These are phyloP conservation scores for Entoloma clypeatum DNA, from an alignment of 1,284 basidiomycete species.

Conservation along the genomic window DNA sequence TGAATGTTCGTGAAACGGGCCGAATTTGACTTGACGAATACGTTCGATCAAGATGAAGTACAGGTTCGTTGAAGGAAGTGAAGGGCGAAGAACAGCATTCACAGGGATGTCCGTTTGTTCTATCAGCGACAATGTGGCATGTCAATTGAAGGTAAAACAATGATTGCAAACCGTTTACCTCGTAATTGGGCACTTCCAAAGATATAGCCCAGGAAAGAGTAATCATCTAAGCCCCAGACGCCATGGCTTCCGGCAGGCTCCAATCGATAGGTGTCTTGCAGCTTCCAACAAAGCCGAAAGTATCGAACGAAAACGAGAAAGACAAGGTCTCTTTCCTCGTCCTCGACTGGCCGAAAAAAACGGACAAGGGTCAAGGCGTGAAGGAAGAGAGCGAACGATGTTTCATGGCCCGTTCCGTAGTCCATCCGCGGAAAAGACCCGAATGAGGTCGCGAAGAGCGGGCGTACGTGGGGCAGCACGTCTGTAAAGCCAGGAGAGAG, in stretches of 20 bases:
- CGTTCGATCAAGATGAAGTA: constrained; percentile 82
- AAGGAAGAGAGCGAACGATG: constrained; percentile 81
- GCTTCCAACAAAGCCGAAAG: constrained; percentile 75
- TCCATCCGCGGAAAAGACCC: constrained; percentile 92
- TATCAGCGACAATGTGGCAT: constrained; percentile 27
- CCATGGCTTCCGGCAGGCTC: constrained; percentile 98
- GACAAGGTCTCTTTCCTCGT: constrained; percentile 61
- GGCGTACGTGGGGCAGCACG: constrained; percentile 57
- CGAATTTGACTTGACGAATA: constrained; percentile 77
- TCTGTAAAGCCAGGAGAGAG: constrained; percentile 40
- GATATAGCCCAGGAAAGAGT: constrained; percentile 86
- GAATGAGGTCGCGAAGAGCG: constrained; percentile 83
- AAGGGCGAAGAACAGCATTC: constrained; percentile 49
- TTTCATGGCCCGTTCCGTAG: constrained; percentile 96
- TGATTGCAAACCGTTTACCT: constrained; percentile 44
- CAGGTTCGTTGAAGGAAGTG: constrained; percentile 60
- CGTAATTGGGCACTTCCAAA: constrained; percentile 90
- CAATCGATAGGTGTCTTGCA: constrained; percentile 88
- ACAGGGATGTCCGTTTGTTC: constrained; percentile 59
- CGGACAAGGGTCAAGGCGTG: constrained; percentile 63
- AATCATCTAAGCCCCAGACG: constrained; percentile 98
- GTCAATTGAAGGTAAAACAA: constrained; percentile 7
- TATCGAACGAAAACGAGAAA: constrained; percentile 74
- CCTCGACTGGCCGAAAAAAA: constrained; percentile 50
- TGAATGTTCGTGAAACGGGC: constrained; percentile 90